These are phyloP conservation scores for Yamadazyma oceani DNA, from an alignment of 1,139 yeast species.

Conservation along the genomic window DNA sequence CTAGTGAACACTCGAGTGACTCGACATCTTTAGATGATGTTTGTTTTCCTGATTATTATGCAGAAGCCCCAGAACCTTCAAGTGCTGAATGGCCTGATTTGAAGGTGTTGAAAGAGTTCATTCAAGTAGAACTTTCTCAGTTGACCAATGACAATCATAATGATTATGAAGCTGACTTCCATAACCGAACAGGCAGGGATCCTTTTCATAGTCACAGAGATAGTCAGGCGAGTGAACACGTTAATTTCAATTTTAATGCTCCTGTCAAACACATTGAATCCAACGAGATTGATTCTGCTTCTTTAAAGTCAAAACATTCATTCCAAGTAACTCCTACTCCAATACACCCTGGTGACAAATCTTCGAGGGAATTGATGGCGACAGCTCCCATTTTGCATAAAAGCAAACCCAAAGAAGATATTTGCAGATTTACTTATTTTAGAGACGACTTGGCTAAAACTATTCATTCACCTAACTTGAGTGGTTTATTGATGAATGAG, in stretches of 20 bases:
- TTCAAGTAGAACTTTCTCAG: constrained; percentile 62
- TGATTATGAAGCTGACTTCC: constrained; percentile 24
- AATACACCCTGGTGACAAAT: constrained; percentile 72
- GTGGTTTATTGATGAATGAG: constrained; percentile 57
- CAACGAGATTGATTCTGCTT: constrained; percentile 58
- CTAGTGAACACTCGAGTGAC: constrained; percentile 68
- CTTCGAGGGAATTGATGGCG: constrained; percentile 12
- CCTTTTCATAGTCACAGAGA: constrained; percentile 18
- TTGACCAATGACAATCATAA: constrained; percentile 3
- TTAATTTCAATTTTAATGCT: constrained; percentile 6
- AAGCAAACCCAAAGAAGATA: constrained; percentile 24
- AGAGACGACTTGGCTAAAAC: constrained; percentile 88
- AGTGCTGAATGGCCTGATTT: constrained; percentile 76
- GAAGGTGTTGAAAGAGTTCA: constrained; percentile 69
- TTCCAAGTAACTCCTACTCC: constrained; percentile 70
- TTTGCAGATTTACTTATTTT: constrained; percentile 81
- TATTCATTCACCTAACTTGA: constrained; percentile 83
- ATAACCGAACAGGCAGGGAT: constrained; percentile 20
- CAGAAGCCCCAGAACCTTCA: constrained; percentile 22
- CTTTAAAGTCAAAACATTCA: constrained; percentile 35
- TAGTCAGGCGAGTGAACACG: constrained; percentile 30
- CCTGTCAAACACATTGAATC: constrained; percentile 24
- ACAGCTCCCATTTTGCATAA: constrained; percentile 31
- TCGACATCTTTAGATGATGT: constrained; percentile 85
- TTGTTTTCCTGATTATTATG: constrained; percentile 64